Evolutionary conservation across 1,139 yeast genomes (phyloP).

Genomic region (Candida glucosophila): DNA sequence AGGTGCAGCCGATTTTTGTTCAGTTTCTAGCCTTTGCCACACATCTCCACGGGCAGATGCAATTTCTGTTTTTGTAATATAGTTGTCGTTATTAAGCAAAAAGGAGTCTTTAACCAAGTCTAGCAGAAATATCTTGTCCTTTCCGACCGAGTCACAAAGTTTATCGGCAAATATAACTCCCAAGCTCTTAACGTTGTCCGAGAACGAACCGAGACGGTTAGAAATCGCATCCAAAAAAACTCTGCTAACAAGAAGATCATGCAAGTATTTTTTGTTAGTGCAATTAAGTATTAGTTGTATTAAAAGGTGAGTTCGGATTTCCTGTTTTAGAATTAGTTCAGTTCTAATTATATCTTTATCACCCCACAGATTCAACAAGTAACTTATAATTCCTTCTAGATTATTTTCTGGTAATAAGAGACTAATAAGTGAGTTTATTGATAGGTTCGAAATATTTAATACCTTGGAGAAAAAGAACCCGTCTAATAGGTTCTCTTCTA

Average conservation of each 20-base stretch:
- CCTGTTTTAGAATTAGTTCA: slow-evolving; percentile 29
- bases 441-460: too few relatives aligned
- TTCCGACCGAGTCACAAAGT: slow-evolving; percentile 25
- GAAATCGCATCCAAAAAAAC: slow-evolving; percentile 35
- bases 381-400: too few relatives aligned
- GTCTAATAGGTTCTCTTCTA: too few relatives aligned
- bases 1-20: too few relatives aligned
- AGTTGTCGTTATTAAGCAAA: not conserved
- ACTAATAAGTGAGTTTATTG: slow-evolving; percentile 4
- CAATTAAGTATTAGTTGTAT: slow-evolving; percentile 17
- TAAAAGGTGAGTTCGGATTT: slow-evolving; percentile 24
- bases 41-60: slow-evolving; percentile 2
- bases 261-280: slow-evolving; percentile 8
- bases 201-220: slow-evolving; percentile 34
- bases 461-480: too few relatives aligned
- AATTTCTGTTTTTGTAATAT: slow-evolving; percentile 1
- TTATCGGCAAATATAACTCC: slow-evolving; percentile 42
- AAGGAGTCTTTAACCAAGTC: slow-evolving; percentile 1
- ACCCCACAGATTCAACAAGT: slow-evolving; percentile 23
- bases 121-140: slow-evolving; percentile 31
- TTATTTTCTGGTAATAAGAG: slow-evolving; percentile 4
- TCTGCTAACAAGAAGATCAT: slow-evolving; percentile 15
- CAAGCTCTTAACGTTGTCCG: slow-evolving; percentile 30
- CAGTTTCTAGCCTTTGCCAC: slow-evolving; percentile 2
- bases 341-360: slow-evolving; percentile 16